A percentile compares a stretch with the other conserved stretches of the same genome.
Evolutionary conservation across 1,139 yeast species (phyloP).

Genomic region (Kurtzmaniella quercitrusa): DNA sequence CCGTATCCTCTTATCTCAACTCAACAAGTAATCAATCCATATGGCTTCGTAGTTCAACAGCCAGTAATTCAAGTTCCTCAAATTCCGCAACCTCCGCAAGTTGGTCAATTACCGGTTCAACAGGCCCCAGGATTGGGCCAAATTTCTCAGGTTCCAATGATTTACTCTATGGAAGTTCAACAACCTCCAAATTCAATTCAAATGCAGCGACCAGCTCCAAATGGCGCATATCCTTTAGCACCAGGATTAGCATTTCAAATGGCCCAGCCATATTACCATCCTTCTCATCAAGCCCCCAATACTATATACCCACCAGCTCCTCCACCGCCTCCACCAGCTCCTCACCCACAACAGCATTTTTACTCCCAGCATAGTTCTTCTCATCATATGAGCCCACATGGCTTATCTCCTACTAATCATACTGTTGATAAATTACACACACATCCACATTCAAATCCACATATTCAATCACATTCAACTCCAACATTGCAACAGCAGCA

Average conservation of each 20-base stretch:
- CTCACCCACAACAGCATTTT: constrained; percentile 1
- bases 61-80: constrained; percentile 14
- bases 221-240: background rate
- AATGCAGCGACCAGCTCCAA: background rate
- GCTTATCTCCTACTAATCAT: background rate
- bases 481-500: constrained; percentile 1
- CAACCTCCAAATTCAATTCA: background rate
- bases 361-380: background rate
- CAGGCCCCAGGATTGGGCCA: background rate
- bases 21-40: constrained; percentile 16
- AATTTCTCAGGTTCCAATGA: constrained; percentile 7
- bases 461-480: background rate
- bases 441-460: constrained; percentile 3
- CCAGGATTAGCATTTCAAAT: background rate
- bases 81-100: constrained; percentile 11
- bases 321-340: constrained; percentile 1
- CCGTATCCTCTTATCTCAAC: constrained; percentile 16
- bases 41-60: constrained; percentile 33
- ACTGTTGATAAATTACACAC: constrained; percentile 2
- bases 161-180: background rate
- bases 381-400: constrained; percentile 2
- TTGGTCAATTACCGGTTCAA: constrained; percentile 14
- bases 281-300: background rate
- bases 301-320: background rate
- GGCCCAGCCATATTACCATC: background rate